These are phyloP conservation scores for Hymenoscyphus linearis DNA, from an alignment of 2,329 filamentous ascomycete genomes.

Conservation along the genomic window DNA sequence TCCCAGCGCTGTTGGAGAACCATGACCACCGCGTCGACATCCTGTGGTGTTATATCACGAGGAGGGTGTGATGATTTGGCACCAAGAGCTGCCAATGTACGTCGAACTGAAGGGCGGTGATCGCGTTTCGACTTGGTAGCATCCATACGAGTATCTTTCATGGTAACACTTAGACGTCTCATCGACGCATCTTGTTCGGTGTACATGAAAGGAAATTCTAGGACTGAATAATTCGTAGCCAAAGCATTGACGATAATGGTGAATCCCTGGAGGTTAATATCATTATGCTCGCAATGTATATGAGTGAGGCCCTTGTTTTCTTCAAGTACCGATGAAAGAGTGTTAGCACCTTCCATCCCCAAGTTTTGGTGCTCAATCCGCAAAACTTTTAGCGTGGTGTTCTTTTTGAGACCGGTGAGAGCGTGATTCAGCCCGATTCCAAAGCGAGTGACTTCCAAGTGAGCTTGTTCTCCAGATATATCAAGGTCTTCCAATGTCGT, in stretches of 20 bases:
- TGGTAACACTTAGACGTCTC: slow-evolving; percentile 38
- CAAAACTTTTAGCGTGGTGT: slow-evolving; percentile 55
- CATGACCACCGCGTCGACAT: slow-evolving; percentile 29
- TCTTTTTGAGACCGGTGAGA: slow-evolving; percentile 57
- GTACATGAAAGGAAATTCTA: slow-evolving; percentile 58
- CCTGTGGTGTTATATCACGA: slow-evolving; percentile 28
- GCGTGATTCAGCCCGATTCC: slow-evolving; percentile 64
- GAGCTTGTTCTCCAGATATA: slow-evolving; percentile 66
- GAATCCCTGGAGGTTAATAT: slow-evolving; percentile 65
- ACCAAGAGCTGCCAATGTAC: slow-evolving; percentile 27
- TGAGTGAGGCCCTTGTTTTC: slow-evolving; percentile 57
- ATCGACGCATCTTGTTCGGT: slow-evolving; percentile 57
- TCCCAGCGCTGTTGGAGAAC: slow-evolving; percentile 29
- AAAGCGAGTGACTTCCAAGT: slow-evolving; percentile 64
- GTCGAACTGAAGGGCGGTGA: slow-evolving; percentile 27
- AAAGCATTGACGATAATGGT: slow-evolving; percentile 64
- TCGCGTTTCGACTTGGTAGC: slow-evolving; percentile 16
- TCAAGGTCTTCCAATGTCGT: slow-evolving; percentile 61
- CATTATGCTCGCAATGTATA: slow-evolving; percentile 67
- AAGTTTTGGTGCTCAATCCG: slow-evolving; percentile 65
- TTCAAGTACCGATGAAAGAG: slow-evolving; percentile 62
- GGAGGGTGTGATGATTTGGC: slow-evolving; percentile 20
- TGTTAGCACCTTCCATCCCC: slow-evolving; percentile 63
- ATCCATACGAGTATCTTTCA: slow-evolving; percentile 22
- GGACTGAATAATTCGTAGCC: slow-evolving; percentile 57